A percentile compares a stretch with the other conserved stretches of the same genome.
Evolutionary conservation across 495 filamentous ascomycete species (phyloP).

Genomic region (Neurospora hispaniola): DNA sequence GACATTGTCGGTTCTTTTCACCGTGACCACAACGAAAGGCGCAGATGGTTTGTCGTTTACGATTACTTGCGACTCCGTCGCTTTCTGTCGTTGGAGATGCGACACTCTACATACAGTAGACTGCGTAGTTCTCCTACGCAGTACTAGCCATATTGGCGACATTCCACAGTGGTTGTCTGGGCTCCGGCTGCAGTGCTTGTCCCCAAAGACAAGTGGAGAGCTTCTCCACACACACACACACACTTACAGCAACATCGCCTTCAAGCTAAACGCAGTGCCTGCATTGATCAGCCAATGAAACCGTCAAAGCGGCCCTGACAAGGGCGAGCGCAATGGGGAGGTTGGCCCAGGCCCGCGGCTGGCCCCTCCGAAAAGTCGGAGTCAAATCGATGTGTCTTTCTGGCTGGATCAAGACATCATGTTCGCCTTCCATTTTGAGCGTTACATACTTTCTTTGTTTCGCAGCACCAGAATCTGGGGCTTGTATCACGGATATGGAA

Average conservation of each 20-base stretch:
- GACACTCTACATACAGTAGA: not conserved
- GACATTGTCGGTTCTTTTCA: not conserved
- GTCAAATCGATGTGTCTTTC: not conserved
- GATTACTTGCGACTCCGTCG: not conserved
- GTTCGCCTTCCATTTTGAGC: not conserved
- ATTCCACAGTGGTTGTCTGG: not conserved
- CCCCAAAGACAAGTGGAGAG: not conserved
- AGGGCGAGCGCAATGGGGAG: not conserved
- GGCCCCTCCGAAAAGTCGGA: conserved; percentile 1
- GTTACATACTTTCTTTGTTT: not conserved
- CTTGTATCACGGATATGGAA: not conserved
- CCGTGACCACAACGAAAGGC: not conserved
- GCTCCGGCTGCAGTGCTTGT: not conserved
- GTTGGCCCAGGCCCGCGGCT: conserved; percentile 3
- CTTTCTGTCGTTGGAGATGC: not conserved
- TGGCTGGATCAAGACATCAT: not conserved
- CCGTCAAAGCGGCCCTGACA: not conserved
- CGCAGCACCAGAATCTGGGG: not conserved
- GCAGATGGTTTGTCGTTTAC: not conserved
- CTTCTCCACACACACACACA: not conserved
- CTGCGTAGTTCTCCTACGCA: too few relatives aligned
- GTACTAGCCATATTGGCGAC: not conserved
- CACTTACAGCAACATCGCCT: not conserved
- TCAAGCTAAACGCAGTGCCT: not conserved
- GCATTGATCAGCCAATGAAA: not conserved